Conservation (phyloP, 805 yeast species). For the Wickerhamiella brachini region DNA sequence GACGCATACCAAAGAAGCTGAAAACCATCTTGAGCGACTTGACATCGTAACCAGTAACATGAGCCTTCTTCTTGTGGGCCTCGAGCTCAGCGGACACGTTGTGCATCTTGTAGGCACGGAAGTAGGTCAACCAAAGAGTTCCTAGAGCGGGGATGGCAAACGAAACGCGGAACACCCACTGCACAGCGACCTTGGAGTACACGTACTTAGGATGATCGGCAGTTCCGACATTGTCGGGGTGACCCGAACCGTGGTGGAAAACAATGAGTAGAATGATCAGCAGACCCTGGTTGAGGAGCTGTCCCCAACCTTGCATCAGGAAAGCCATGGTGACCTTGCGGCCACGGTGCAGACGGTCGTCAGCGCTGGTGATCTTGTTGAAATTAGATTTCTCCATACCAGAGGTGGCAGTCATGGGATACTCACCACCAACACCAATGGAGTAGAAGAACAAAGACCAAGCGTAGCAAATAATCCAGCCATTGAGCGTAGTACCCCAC, state of each 20-base stretch:
- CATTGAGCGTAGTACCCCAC: slow-evolving; percentile 41
- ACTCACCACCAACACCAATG: slow-evolving; percentile 52
- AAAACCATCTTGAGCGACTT: slow-evolving; percentile 20
- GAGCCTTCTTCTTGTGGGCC: slow-evolving; percentile 20
- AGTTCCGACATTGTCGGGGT: slow-evolving; percentile 7
- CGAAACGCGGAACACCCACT: slow-evolving; percentile 27
- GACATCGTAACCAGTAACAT: slow-evolving; percentile 27
- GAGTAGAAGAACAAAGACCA: slow-evolving; percentile 36
- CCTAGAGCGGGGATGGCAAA: slow-evolving; percentile 28
- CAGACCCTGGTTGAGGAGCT: slow-evolving; percentile 22
- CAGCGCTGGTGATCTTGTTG: slow-evolving; percentile 19
- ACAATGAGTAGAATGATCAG: slow-evolving; percentile 17
- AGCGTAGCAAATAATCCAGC: slow-evolving; percentile 39
- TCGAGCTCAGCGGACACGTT: slow-evolving; percentile 21
- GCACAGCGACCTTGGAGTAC: slow-evolving; percentile 25
- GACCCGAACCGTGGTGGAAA: slow-evolving; percentile 22
- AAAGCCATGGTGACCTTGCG: slow-evolving; percentile 26
- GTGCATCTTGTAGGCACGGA: slow-evolving; percentile 27
- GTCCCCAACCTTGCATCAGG: slow-evolving; percentile 26
- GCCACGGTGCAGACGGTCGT: slow-evolving; percentile 28
- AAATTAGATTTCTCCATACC: slow-evolving; percentile 45
- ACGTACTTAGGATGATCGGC: slow-evolving; percentile 6
- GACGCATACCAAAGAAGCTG: slow-evolving; percentile 23
- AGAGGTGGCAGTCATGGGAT: slow-evolving; percentile 49
- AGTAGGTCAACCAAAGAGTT: slow-evolving; percentile 27